A percentile compares a stretch with the other conserved stretches of the same genome.
These are phyloP conservation scores for Blumeria graminis DNA, from an alignment of 2,329 filamentous ascomycete species.

Conservation along the genomic window DNA sequence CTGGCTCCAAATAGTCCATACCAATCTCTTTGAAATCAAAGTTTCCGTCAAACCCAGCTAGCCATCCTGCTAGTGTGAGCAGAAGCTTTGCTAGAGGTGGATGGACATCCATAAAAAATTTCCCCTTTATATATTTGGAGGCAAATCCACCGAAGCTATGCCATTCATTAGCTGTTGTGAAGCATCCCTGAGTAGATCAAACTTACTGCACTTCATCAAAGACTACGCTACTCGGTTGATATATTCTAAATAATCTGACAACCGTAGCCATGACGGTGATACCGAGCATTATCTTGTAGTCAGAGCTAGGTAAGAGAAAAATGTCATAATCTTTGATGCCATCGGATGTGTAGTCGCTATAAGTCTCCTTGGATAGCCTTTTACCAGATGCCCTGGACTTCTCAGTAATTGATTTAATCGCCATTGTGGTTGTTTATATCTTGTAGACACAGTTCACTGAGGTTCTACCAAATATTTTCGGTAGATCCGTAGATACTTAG, in stretches of 20 bases:
- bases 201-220: conserved; percentile 98
- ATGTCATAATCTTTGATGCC: conserved; percentile 79
- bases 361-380: conserved; percentile 5
- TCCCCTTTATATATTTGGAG: conserved; percentile 96
- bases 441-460: not conserved
- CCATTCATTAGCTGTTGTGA: conserved; percentile 6
- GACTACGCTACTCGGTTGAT: conserved; percentile 85
- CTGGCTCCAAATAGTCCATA: conserved; percentile 89
- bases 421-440: not conserved
- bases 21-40: conserved; percentile 99
- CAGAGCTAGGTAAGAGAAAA: conserved; percentile 58
- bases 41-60: conserved; percentile 81
- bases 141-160: conserved; percentile 87
- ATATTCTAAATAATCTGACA: conserved; percentile 85
- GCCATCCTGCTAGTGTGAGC: conserved; percentile 80
- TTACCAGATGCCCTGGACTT: not conserved
- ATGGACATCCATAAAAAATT: conserved; percentile 99
- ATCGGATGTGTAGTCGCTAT: conserved; percentile 44
- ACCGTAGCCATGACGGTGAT: conserved; percentile 53
- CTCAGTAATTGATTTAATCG: not conserved
- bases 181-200: not conserved
- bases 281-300: conserved; percentile 53
- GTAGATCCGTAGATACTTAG: too few species aligned
- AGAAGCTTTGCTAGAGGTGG: conserved; percentile 90
- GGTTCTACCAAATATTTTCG: too few species aligned